Evolutionary conservation across 2,329 filamentous ascomycete genomes (phyloP).

Genomic region (Coniochaeta prunicola): DNA sequence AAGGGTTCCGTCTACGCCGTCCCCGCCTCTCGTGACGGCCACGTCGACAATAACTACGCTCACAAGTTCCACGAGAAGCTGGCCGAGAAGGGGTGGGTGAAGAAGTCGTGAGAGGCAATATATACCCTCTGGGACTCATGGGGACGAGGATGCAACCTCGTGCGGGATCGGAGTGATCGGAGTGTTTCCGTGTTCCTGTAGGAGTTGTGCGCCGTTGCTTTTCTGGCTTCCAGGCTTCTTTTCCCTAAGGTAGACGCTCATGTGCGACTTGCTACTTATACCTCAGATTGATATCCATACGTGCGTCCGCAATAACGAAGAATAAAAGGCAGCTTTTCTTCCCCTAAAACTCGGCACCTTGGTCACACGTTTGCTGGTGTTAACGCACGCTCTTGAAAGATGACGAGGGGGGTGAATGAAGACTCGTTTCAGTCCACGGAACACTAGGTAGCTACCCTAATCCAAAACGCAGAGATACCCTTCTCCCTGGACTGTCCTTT

Average conservation of each 20-base stretch:
- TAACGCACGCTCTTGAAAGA: not conserved
- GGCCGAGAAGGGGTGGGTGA: constrained; percentile 40
- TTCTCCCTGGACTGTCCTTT: too few relatives aligned
- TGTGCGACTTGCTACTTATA: not conserved
- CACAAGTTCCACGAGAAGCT: constrained; percentile 55
- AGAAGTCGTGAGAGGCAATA: constrained; percentile 18
- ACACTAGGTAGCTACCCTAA: not conserved
- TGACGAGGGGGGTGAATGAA: too few relatives aligned
- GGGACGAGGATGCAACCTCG: too few relatives aligned
- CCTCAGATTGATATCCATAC: not conserved
- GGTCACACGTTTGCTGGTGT: not conserved
- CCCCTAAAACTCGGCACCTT: not conserved
- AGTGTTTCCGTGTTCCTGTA: not conserved
- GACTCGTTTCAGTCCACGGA: too few relatives aligned
- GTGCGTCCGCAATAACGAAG: not conserved
- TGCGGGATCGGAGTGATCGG: not conserved
- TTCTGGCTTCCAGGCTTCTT: not conserved
- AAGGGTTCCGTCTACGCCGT: constrained; percentile 64
- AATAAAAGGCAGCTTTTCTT: not conserved
- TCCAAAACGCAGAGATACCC: not conserved
- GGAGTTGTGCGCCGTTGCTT: not conserved
- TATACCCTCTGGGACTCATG: too few relatives aligned
- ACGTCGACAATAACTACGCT: constrained; percentile 52
- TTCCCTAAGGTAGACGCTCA: not conserved
- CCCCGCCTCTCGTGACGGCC: constrained; percentile 56